phyloP scores from a whole-genome alignment of 352 stramenopile species.

The Phytophthora chlamydospora region DNA sequence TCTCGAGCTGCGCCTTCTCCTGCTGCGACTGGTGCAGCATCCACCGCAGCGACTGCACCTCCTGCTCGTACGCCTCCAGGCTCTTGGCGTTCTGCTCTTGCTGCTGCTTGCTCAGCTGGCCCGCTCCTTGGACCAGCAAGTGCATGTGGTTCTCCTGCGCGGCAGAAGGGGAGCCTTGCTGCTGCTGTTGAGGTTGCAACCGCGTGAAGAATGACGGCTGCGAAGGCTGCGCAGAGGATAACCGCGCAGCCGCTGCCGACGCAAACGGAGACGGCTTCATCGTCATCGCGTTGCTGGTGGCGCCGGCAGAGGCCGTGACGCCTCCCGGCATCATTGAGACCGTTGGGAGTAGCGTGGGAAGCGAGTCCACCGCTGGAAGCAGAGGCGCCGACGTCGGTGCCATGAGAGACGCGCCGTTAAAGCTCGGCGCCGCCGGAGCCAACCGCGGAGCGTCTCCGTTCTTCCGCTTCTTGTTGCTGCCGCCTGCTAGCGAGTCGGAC shows the following conservation, averaged over 20 bases:
- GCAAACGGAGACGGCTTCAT: slow-evolving; percentile 34
- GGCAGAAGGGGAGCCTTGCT: slow-evolving; percentile 10
- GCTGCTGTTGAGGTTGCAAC: slow-evolving; percentile 34
- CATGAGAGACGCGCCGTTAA: slow-evolving; percentile 36
- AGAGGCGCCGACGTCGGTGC: slow-evolving; percentile 44
- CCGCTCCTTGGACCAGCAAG: slow-evolving; percentile 60
- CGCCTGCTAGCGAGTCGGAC: slow-evolving; percentile 17
- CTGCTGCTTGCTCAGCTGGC: slow-evolving; percentile 70
- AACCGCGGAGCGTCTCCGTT: slow-evolving; percentile 29
- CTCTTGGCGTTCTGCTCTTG: slow-evolving; percentile 33
- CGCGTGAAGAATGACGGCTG: slow-evolving; percentile 54
- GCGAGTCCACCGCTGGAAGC: slow-evolving; percentile 46
- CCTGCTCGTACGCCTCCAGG: slow-evolving; percentile 67
- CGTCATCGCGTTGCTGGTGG: slow-evolving; percentile 19
- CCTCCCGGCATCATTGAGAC: slow-evolving; percentile 36
- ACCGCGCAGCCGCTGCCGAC: slow-evolving; percentile 8
- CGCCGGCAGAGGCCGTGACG: slow-evolving; percentile 3
- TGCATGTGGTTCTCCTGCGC: slow-evolving; percentile 68
- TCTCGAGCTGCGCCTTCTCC: slow-evolving; percentile 67
- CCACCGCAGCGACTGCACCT: slow-evolving; percentile 67
- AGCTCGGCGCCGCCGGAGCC: slow-evolving; percentile 25
- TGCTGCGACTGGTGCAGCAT: slow-evolving; percentile 77
- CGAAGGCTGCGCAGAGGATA: slow-evolving; percentile 28
- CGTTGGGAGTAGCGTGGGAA: slow-evolving; percentile 63
- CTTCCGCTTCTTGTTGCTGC: slow-evolving; percentile 40